These are phyloP conservation scores for Xylaria venustula DNA, from an alignment of 495 filamentous ascomycete species.

Conservation along the genomic window DNA sequence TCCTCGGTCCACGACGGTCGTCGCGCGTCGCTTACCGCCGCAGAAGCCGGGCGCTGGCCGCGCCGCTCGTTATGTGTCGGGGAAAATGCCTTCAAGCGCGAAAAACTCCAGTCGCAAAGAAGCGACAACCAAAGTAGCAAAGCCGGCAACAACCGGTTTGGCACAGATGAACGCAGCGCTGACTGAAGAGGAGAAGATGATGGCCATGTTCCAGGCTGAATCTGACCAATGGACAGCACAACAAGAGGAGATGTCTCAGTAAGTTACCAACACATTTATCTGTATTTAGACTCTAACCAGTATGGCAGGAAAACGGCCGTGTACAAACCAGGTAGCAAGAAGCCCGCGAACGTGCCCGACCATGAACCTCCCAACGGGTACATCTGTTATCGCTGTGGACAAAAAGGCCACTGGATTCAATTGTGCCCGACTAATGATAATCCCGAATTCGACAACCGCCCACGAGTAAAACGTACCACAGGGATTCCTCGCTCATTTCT, in stretches of 20 bases:
- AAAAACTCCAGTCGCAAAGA: constrained; percentile 76
- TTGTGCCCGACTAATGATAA: constrained; percentile 96
- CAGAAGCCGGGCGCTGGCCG: constrained; percentile 76
- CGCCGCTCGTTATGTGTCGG: constrained; percentile 93
- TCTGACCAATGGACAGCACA: constrained; percentile 84
- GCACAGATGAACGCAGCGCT: constrained; percentile 66
- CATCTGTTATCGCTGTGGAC: constrained; percentile 94
- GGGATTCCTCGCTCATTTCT: constrained; percentile 93
- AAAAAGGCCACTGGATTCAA: constrained; percentile 99
- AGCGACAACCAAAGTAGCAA: constrained; percentile 52
- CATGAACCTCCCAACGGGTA: constrained; percentile 91
- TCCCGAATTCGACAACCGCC: constrained; percentile 86
- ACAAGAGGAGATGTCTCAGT: constrained; percentile 91
- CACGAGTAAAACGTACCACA: constrained; percentile 89
- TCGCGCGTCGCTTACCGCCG: constrained; percentile 84
- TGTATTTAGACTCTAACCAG: constrained; percentile 36
- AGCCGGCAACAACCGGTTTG: constrained; percentile 54
- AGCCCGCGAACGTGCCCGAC: constrained; percentile 75
- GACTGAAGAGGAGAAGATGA: constrained; percentile 88
- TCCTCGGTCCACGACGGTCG: constrained; percentile 87
- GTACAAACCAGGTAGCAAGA: constrained; percentile 52
- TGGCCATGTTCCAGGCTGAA: constrained; percentile 80
- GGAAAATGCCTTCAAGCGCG: constrained; percentile 90
- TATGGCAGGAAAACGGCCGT: constrained; percentile 50
- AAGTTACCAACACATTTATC: constrained; percentile 41